phyloP scores from a whole-genome alignment of 768 basidiomycete species.

The Lactifluus piperatus region DNA sequence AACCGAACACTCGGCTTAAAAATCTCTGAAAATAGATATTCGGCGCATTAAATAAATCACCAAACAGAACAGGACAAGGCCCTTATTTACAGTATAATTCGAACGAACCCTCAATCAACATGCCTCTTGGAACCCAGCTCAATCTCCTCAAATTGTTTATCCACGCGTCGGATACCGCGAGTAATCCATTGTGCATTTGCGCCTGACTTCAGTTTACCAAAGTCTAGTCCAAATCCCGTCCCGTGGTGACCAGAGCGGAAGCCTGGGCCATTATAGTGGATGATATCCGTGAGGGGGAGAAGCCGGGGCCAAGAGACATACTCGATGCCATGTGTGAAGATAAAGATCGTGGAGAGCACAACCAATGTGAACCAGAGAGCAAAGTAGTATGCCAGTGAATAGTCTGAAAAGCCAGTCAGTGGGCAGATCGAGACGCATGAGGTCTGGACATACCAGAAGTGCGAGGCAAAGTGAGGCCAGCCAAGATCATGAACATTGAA shows the following conservation, averaged over 20 bases:
- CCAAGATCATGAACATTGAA: constrained; percentile 81
- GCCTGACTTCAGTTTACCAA: constrained; percentile 28
- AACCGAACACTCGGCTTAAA: constrained; percentile 1
- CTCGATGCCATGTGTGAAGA: constrained; percentile 79
- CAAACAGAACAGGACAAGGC: not conserved
- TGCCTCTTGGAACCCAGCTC: constrained; percentile 81
- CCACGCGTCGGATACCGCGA: constrained; percentile 26
- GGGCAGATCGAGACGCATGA: not conserved
- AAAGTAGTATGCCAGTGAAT: constrained; percentile 80
- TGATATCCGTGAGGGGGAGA: constrained; percentile 64
- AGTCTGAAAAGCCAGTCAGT: constrained; percentile 40
- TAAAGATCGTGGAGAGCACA: constrained; percentile 55
- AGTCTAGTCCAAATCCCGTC: constrained; percentile 48
- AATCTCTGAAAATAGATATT: constrained; percentile 1
- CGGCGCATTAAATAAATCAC: not conserved
- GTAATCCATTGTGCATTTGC: constrained; percentile 34
- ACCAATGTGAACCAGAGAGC: constrained; percentile 69
- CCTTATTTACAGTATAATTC: not conserved
- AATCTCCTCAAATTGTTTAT: constrained; percentile 51
- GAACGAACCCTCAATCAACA: constrained; percentile 44
- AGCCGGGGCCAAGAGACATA: constrained; percentile 95
- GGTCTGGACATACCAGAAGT: constrained; percentile 58
- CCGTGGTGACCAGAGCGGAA: constrained; percentile 72
- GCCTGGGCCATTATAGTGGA: constrained; percentile 86
- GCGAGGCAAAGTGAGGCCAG: constrained; percentile 79